A percentile compares a stretch with the other conserved stretches of the same genome.
phyloP scores from a whole-genome alignment of 2,329 filamentous ascomycete genomes.

The Aschersonia sp. region DNA sequence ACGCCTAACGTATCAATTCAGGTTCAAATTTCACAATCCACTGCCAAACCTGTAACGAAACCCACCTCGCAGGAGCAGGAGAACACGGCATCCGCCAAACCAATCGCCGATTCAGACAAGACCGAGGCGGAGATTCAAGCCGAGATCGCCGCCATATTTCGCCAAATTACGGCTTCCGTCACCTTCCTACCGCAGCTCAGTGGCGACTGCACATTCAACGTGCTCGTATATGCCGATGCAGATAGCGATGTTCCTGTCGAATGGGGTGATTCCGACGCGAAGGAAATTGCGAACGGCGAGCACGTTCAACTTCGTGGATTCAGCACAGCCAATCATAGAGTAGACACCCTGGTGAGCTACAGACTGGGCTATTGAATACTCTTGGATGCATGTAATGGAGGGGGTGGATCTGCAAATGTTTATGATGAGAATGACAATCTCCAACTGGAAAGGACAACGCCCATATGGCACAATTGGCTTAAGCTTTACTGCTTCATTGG shows the following conservation, averaged over 20 bases:
- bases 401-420: too few relatives aligned
- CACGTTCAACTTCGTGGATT: slow-evolving; percentile 92
- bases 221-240: slow-evolving; percentile 92
- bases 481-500: too few relatives aligned
- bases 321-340: slow-evolving; percentile 84
- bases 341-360: slow-evolving; percentile 94
- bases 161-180: slow-evolving; percentile 94
- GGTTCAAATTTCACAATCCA: slow-evolving; percentile 12
- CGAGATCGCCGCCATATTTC: slow-evolving; percentile 92
- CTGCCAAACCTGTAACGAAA: slow-evolving; percentile 19
- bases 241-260: slow-evolving; percentile 94
- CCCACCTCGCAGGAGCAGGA: slow-evolving; percentile 49
- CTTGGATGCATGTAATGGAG: not conserved
- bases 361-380: slow-evolving; percentile 33
- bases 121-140: slow-evolving; percentile 87
- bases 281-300: slow-evolving; percentile 89
- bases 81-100: slow-evolving; percentile 34
- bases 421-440: too few relatives aligned
- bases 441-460: not conserved
- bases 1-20: not conserved
- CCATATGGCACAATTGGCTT: too few relatives aligned
- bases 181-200: slow-evolving; percentile 84
- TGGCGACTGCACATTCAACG: slow-evolving; percentile 96
- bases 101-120: slow-evolving; percentile 46
- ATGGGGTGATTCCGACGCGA: slow-evolving; percentile 96